Conservation (phyloP, 1,284 basidiomycete species). For the Pterulicium gracile region DNA sequence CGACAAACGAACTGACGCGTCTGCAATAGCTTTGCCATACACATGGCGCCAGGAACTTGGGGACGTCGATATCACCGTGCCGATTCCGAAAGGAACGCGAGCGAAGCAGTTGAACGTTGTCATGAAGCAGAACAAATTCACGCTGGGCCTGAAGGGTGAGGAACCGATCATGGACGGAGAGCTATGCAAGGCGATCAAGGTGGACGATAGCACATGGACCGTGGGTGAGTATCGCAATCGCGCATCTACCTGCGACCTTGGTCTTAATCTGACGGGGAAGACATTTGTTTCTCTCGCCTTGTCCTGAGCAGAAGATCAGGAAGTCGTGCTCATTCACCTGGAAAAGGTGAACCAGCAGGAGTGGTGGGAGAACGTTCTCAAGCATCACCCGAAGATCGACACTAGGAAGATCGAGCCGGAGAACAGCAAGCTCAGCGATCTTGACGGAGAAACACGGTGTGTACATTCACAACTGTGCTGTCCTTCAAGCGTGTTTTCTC, state of each 20-base stretch:
- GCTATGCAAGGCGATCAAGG: slow-evolving; percentile 86
- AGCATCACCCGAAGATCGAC: slow-evolving; percentile 94
- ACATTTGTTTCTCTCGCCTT: not conserved
- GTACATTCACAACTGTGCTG: slow-evolving; percentile 10
- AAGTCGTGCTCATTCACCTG: slow-evolving; percentile 65
- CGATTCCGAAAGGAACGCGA: slow-evolving; percentile 82
- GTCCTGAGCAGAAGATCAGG: slow-evolving; percentile 64
- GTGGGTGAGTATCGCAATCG: slow-evolving; percentile 47
- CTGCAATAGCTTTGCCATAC: slow-evolving; percentile 72
- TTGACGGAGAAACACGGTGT: slow-evolving; percentile 87
- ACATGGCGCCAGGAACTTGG: slow-evolving; percentile 86
- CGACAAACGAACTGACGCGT: slow-evolving; percentile 10
- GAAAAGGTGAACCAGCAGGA: slow-evolving; percentile 83
- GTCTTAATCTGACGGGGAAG: not conserved
- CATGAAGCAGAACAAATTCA: slow-evolving; percentile 76
- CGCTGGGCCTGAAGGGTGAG: slow-evolving; percentile 77
- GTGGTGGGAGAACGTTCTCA: slow-evolving; percentile 98
- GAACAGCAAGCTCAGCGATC: slow-evolving; percentile 92
- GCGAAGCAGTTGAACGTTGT: slow-evolving; percentile 67
- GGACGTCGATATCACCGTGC: slow-evolving; percentile 77
- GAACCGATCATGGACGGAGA: slow-evolving; percentile 85
- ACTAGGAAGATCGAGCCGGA: slow-evolving; percentile 94
- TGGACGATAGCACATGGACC: slow-evolving; percentile 97
- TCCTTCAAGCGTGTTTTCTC: slow-evolving; percentile 3
- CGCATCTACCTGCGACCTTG: too few relatives aligned